These are phyloP conservation scores for Dendrobium catenatum DNA, from an alignment of 106 monocot species.

Conservation along the genomic window DNA sequence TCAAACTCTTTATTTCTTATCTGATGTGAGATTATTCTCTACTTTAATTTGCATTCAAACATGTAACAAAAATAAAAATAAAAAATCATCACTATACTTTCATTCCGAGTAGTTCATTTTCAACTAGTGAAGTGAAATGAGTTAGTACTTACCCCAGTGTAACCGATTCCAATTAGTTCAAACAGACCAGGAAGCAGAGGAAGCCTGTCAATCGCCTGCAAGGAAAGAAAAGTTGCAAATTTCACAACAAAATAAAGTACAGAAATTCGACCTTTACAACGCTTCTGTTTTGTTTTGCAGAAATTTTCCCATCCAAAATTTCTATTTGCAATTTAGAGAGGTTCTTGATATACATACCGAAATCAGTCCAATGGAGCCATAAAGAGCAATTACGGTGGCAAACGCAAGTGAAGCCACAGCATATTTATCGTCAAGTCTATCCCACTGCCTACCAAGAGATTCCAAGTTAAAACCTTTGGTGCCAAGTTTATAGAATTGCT, in stretches of 20 bases:
- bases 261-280: not conserved
- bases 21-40: too few species aligned
- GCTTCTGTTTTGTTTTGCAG: not conserved
- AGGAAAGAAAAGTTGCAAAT: conserved; percentile 1
- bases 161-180: conserved; percentile 90
- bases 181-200: conserved; percentile 47
- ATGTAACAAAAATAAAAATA: too few species aligned
- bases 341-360: conserved; percentile 35
- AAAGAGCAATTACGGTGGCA: conserved; percentile 53
- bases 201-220: conserved; percentile 96
- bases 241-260: not conserved
- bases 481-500: not conserved
- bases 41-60: too few species aligned
- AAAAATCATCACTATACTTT: too few species aligned
- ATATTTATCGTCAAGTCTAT: conserved; percentile 82
- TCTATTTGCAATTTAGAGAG: not conserved
- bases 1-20: too few species aligned
- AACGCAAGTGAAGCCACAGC: conserved; percentile 50
- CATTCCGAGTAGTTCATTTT: too few species aligned
- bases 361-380: conserved; percentile 61
- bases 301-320: not conserved
- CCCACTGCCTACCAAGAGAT: conserved; percentile 58
- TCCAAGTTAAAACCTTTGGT: not conserved
- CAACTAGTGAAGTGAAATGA: not conserved
- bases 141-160: conserved; percentile 61